phyloP scores from a whole-genome alignment of 2,329 filamentous ascomycete species.

The Neonectria magnoliae region DNA sequence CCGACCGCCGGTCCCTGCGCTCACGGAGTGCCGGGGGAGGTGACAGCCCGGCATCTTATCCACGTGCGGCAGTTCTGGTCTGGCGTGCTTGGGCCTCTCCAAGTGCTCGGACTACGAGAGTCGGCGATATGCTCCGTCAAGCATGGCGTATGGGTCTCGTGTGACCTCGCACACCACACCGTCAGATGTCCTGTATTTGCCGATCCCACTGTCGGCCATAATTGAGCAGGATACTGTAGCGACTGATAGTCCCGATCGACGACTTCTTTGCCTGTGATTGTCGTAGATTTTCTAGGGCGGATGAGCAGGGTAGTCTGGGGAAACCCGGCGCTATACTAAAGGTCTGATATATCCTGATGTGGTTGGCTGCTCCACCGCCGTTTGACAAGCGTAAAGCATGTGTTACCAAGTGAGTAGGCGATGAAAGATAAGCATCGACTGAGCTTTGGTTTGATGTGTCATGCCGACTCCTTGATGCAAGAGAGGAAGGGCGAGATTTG shows the following conservation, averaged over 20 bases:
- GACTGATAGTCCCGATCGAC: slow-evolving; percentile 12
- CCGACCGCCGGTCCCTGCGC: slow-evolving; percentile 14
- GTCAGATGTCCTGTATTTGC: not conserved
- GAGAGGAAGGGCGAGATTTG: not conserved
- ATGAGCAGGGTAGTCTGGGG: not conserved
- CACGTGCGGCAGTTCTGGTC: slow-evolving; percentile 13
- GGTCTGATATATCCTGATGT: slow-evolving; percentile 5
- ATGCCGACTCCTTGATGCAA: not conserved
- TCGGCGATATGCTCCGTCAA: not conserved
- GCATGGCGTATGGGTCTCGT: not conserved
- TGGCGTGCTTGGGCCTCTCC: slow-evolving; percentile 9
- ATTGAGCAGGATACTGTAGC: not conserved
- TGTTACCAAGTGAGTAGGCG: not conserved
- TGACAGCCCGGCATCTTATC: not conserved
- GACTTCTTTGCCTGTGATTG: not conserved
- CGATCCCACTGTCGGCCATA: slow-evolving; percentile 5
- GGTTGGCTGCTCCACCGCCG: not conserved
- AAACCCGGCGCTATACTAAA: slow-evolving; percentile 12
- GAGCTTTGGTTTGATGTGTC: not conserved
- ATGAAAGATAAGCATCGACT: not conserved
- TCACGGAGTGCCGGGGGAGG: not conserved
- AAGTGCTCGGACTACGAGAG: slow-evolving; percentile 5
- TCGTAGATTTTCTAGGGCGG: not conserved
- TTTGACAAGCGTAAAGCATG: not conserved
- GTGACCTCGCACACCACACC: not conserved